Evolutionary conservation across 2,329 filamentous ascomycete genomes (phyloP).

Genomic region (Setomelanomma holmii): DNA sequence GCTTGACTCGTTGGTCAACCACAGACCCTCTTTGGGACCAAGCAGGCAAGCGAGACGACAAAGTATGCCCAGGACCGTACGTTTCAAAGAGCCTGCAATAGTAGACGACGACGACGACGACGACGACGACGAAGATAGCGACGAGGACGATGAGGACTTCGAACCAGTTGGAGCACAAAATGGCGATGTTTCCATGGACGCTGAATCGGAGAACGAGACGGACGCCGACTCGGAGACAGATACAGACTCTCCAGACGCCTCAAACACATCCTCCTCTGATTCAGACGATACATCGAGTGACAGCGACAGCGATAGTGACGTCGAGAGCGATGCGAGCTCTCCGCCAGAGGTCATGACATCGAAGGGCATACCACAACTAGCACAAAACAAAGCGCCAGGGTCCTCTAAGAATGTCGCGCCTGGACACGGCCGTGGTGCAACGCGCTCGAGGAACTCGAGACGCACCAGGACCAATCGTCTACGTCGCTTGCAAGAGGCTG

Average conservation of each 20-base stretch:
- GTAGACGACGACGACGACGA: slow-evolving; percentile 11
- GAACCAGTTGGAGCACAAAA: slow-evolving; percentile 25
- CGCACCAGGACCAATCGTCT: slow-evolving; percentile 59
- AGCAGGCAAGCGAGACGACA: not conserved
- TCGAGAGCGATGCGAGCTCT: slow-evolving; percentile 45
- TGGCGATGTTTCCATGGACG: slow-evolving; percentile 12
- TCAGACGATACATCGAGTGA: slow-evolving; percentile 42
- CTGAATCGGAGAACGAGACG: slow-evolving; percentile 10
- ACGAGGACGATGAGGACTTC: slow-evolving; percentile 41
- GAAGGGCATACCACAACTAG: slow-evolving; percentile 14
- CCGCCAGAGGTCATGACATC: slow-evolving; percentile 33
- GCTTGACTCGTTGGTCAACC: not conserved
- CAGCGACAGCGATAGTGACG: slow-evolving; percentile 48
- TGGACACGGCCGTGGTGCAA: slow-evolving; percentile 58
- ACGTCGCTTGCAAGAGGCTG: slow-evolving; percentile 60
- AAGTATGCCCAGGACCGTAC: slow-evolving; percentile 26
- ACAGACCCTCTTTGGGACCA: not conserved
- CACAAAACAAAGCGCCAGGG: not conserved
- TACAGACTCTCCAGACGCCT: slow-evolving; percentile 39
- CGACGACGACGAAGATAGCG: slow-evolving; percentile 27
- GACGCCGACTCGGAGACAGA: slow-evolving; percentile 19
- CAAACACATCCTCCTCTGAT: slow-evolving; percentile 11
- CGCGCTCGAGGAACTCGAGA: slow-evolving; percentile 64
- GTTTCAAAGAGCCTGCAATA: slow-evolving; percentile 24
- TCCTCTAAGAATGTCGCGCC: slow-evolving; percentile 46